These are phyloP conservation scores for Gaultheria prostrata DNA, from an alignment of 148 eudicot species.

Conservation along the genomic window DNA sequence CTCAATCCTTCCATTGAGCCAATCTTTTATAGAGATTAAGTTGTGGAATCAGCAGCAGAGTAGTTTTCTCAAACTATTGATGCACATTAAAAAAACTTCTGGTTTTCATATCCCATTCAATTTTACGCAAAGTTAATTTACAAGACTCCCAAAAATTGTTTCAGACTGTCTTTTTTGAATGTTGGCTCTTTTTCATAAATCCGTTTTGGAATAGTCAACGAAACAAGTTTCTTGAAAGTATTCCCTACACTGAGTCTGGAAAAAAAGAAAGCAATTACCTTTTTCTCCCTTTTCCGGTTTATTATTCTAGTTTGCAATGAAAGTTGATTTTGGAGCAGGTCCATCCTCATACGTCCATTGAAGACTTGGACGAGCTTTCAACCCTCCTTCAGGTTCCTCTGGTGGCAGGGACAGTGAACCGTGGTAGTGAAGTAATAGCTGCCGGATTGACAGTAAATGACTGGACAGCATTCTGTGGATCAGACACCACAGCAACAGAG, in stretches of 20 bases:
- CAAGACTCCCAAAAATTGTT: not conserved
- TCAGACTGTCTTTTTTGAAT: not conserved
- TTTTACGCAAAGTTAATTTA: not conserved
- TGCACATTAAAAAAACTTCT: not conserved
- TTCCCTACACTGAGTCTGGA: not conserved
- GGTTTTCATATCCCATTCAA: not conserved
- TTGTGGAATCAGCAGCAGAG: not conserved
- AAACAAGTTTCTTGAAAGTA: not conserved
- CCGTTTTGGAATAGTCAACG: not conserved
- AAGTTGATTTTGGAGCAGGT: slow-evolving; percentile 43
- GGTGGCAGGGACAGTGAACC: slow-evolving; percentile 93
- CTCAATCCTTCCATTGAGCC: not conserved
- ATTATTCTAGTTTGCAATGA: not conserved
- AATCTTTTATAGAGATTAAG: not conserved
- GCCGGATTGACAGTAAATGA: slow-evolving; percentile 87
- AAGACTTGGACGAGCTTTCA: slow-evolving; percentile 92
- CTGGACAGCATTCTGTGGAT: slow-evolving; percentile 95
- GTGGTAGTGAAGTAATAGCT: slow-evolving; percentile 88
- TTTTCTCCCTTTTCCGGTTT: not conserved
- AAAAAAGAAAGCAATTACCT: not conserved
- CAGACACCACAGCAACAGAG: slow-evolving; percentile 92
- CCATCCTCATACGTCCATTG: slow-evolving; percentile 91
- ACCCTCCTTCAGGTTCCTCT: slow-evolving; percentile 94
- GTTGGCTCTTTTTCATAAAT: not conserved
- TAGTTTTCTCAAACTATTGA: not conserved